Base-by-base conservation (phyloP, 441 rosid species). In the Syzygium syzygioides region DNA sequence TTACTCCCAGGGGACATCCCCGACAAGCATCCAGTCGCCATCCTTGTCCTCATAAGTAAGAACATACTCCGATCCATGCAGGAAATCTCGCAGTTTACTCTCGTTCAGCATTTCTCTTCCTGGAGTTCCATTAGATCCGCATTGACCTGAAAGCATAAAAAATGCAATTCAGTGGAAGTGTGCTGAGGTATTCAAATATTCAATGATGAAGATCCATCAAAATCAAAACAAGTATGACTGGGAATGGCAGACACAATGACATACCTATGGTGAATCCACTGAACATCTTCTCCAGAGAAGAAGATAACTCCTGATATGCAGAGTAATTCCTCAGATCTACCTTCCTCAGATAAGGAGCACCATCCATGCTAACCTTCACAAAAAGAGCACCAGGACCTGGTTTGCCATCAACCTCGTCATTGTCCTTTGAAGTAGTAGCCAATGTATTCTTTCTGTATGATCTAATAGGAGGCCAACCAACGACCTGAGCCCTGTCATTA, bases 1-100 rank as follows among this genome's bases (percentile, higher is more conserved):
- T 94, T 92, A 95, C 97, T 90, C 94, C 97, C 97, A 95, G 60
- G 97, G 97, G 17, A 95, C 97, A 92, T 95, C 97, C 37, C 97
- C 97, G 14, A 95, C 97, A 28, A 95, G 96, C 97, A 95, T 95
- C 97, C 95, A 95, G 86, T 95, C 97, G 26, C 95, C 90, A 86
- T 95, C 97, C 89, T 93, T 95, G 88, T 95, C 97, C 90, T 95
- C 95, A 32, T 94, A 95, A 2, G 97, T 94, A 30, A 94, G 93
- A 85, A 94, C 96, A 88, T 94, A 94, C 89, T 95, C 97, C 12
- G 96, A 93, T 87, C 96, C 97, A 92, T 92, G 94, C 64, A 94
- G 91, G 91, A 94, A 93, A 93, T 94, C 97, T 91, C 93, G 93
- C 91, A 94, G 85, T 88, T 93, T 93, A 87, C 94, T 94, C 92